Percentiles rank a stretch among this genome's conserved stretches.
Conservation (phyloP, 768 basidiomycete species). For the Mycena haematopus region DNA sequence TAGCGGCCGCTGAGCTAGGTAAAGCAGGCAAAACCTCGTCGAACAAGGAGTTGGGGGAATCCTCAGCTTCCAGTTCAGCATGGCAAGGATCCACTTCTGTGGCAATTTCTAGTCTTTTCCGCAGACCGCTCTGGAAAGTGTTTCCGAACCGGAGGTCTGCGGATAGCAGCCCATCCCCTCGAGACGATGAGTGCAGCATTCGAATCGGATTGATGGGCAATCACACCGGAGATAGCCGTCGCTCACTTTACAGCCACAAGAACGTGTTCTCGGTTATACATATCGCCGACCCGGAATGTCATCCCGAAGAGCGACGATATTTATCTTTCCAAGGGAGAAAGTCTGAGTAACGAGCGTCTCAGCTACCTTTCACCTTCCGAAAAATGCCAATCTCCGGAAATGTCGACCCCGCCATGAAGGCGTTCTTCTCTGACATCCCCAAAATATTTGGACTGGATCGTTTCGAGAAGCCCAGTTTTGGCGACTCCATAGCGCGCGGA, state of each 20-base stretch:
- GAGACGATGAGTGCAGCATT: neutral
- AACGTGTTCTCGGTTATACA: too few relatives aligned
- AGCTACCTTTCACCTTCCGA: neutral
- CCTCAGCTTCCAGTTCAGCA: neutral
- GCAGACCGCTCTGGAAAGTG: neutral
- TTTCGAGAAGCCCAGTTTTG: conserved; percentile 22
- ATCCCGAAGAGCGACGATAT: too few relatives aligned
- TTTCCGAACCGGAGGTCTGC: neutral
- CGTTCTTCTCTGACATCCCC: neutral
- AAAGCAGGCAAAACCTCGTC: neutral
- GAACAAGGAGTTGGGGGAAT: neutral
- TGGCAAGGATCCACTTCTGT: neutral
- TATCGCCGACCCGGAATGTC: too few relatives aligned
- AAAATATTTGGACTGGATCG: neutral
- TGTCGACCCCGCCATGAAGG: neutral
- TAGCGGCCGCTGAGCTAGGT: conserved; percentile 30
- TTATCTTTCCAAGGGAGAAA: too few relatives aligned
- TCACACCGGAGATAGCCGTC: too few relatives aligned
- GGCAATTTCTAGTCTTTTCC: conserved; percentile 6
- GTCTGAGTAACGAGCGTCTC: too few relatives aligned
- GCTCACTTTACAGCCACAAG: too few relatives aligned
- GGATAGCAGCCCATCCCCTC: neutral
- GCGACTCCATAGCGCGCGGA: conserved; percentile 25
- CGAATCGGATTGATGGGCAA: too few relatives aligned
- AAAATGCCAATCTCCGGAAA: neutral